Conservation (phyloP, 306 rosid species). For the Sphenostylis stenocarpa region DNA sequence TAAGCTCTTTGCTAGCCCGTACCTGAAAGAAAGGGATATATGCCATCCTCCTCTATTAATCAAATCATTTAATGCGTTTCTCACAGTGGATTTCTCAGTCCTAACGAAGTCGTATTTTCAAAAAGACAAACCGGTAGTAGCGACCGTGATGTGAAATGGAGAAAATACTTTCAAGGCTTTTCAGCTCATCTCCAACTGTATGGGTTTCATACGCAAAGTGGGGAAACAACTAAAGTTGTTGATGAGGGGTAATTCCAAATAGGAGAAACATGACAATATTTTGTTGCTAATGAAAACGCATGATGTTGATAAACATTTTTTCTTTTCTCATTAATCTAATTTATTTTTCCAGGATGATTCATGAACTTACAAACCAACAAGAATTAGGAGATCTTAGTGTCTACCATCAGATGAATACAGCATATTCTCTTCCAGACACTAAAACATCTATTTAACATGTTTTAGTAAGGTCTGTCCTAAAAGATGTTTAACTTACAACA, state of each 20-base stretch:
- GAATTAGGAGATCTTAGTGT: slow-evolving; percentile 21
- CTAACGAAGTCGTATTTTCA: too few species aligned
- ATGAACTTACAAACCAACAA: slow-evolving; percentile 32
- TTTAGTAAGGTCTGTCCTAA: slow-evolving; percentile 31
- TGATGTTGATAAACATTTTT: neutral
- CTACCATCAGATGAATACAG: slow-evolving; percentile 29
- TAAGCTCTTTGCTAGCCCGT: neutral
- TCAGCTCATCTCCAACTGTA: too few species aligned
- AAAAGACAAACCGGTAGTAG: too few species aligned
- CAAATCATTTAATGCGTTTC: neutral
- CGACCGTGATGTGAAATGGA: too few species aligned
- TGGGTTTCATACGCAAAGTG: too few species aligned
- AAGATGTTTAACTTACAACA: slow-evolving; percentile 23
- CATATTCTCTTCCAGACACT: slow-evolving; percentile 32
- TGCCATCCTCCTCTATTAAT: neutral
- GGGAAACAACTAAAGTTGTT: too few species aligned
- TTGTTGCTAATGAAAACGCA: slow-evolving; percentile 15
- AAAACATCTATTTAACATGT: slow-evolving; percentile 19
- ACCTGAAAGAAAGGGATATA: neutral
- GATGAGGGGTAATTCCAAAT: neutral
- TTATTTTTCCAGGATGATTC: slow-evolving; percentile 1
- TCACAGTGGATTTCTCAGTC: too few species aligned
- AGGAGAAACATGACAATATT: neutral
- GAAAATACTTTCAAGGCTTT: too few species aligned
- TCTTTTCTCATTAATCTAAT: neutral